These are phyloP conservation scores for Pyrenochaeta sp. DNA, from an alignment of 2,329 filamentous ascomycete species.

Conservation along the genomic window DNA sequence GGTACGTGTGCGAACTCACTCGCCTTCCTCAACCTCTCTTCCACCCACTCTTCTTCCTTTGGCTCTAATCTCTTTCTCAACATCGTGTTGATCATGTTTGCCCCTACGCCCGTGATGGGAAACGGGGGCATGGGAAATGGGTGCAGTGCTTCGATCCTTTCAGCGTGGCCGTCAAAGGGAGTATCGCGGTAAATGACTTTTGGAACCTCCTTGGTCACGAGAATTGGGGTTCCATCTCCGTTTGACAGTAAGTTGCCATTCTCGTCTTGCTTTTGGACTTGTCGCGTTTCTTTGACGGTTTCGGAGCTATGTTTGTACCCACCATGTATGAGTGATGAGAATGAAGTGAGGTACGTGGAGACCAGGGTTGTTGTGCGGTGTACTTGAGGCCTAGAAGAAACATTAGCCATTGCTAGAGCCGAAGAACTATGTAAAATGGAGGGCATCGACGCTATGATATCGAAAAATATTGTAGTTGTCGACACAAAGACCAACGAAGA, in stretches of 20 bases:
- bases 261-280: constrained; percentile 18
- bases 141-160: constrained; percentile 24
- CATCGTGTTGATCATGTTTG: constrained; percentile 28
- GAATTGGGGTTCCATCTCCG: constrained; percentile 5
- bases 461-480: no score
- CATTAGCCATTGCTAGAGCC: no score
- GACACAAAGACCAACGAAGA: no score
- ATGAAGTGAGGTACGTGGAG: constrained; percentile 22
- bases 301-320: constrained; percentile 25
- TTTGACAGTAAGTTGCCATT: constrained; percentile 19
- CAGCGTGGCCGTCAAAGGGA: constrained; percentile 11
- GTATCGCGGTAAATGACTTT: constrained; percentile 13
- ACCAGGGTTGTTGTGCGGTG: constrained; percentile 24
- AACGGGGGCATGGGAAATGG: constrained; percentile 36
- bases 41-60: constrained; percentile 39
- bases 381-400: constrained; percentile 27
- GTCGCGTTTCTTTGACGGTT: background rate
- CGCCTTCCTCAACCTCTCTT: constrained; percentile 35
- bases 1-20: constrained; percentile 40
- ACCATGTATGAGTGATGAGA: constrained; percentile 30
- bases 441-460: no score
- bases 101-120: constrained; percentile 25
- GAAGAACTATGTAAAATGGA: no score
- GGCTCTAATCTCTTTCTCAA: constrained; percentile 36
- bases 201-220: constrained; percentile 12